These are phyloP conservation scores for Iris macrosiphon DNA, from an alignment of 106 monocot genomes.

Conservation along the genomic window DNA sequence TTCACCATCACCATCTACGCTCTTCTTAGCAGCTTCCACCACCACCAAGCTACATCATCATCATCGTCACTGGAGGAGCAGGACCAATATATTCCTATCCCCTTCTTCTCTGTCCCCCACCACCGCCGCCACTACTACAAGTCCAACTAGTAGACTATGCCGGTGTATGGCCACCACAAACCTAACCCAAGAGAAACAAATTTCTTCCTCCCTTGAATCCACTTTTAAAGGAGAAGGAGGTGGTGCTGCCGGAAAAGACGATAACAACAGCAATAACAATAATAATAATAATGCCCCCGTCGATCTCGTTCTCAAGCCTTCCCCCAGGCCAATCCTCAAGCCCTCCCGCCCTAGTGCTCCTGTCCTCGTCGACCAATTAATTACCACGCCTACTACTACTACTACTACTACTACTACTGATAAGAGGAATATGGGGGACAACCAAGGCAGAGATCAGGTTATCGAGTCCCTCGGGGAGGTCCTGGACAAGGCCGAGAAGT, in stretches of 20 bases:
- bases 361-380: constrained; percentile 7
- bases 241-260: constrained; percentile 13
- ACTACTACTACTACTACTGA: constrained; percentile 8
- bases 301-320: constrained; percentile 70
- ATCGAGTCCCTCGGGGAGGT: constrained; percentile 80
- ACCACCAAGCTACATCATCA: too few relatives aligned
- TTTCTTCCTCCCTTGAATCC: constrained; percentile 51
- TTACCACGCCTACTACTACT: constrained; percentile 17
- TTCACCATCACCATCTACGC: too few relatives aligned
- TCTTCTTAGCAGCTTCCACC: too few relatives aligned
- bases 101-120: too few relatives aligned
- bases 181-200: constrained; percentile 50
- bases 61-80: too few relatives aligned
- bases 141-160: too few relatives aligned
- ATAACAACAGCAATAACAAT: not conserved
- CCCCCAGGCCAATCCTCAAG: constrained; percentile 58
- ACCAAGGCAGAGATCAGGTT: constrained; percentile 56
- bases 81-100: too few relatives aligned
- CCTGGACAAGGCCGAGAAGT: constrained; percentile 86
- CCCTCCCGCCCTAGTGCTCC: constrained; percentile 23
- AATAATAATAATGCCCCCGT: constrained; percentile 9
- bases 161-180: constrained; percentile 64
- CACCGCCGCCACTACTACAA: too few relatives aligned
- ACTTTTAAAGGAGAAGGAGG: constrained; percentile 30
- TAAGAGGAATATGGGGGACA: not conserved